These are phyloP conservation scores for Leishmania martiniquensis DNA, from an alignment of 208 protist species.

Conservation along the genomic window DNA sequence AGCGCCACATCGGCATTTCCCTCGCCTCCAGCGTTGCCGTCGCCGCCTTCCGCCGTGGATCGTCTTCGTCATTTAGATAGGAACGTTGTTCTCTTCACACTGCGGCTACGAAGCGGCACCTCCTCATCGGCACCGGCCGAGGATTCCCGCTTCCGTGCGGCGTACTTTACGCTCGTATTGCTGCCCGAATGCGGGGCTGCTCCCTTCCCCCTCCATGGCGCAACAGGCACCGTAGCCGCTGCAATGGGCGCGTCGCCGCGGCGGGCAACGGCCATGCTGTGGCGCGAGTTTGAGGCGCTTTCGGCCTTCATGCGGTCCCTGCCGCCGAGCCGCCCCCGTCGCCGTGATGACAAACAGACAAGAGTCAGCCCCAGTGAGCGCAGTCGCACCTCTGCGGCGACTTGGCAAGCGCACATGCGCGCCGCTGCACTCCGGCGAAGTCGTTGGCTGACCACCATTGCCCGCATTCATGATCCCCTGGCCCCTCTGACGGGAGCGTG, in stretches of 20 bases:
- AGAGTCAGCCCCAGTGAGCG: neutral
- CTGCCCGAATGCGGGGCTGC: constrained; percentile 10
- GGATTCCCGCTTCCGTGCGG: neutral
- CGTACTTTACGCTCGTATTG: constrained; percentile 8
- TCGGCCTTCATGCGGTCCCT: constrained; percentile 12
- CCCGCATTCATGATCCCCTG: constrained; percentile 3
- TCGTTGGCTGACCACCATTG: constrained; percentile 16
- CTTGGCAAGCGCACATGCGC: neutral
- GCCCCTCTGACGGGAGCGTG: neutral
- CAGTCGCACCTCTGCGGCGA: neutral
- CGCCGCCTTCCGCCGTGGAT: constrained; percentile 7
- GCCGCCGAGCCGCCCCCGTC: neutral
- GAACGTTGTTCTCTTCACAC: constrained; percentile 12
- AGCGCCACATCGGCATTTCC: constrained; percentile 8
- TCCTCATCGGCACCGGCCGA: neutral
- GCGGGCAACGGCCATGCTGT: constrained; percentile 3
- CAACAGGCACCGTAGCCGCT: neutral
- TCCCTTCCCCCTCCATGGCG: no score
- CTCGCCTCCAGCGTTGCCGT: neutral
- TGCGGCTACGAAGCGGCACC: constrained; percentile 4
- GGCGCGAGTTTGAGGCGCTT: constrained; percentile 24
- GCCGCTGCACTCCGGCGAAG: constrained; percentile 22
- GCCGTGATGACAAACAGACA: neutral
- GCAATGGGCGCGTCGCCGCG: neutral
- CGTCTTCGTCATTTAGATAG: constrained; percentile 9